Percentiles rank a stretch among this genome's conserved stretches.
phyloP scores from a whole-genome alignment of 805 yeast species.

The Lachancea mirantina region DNA sequence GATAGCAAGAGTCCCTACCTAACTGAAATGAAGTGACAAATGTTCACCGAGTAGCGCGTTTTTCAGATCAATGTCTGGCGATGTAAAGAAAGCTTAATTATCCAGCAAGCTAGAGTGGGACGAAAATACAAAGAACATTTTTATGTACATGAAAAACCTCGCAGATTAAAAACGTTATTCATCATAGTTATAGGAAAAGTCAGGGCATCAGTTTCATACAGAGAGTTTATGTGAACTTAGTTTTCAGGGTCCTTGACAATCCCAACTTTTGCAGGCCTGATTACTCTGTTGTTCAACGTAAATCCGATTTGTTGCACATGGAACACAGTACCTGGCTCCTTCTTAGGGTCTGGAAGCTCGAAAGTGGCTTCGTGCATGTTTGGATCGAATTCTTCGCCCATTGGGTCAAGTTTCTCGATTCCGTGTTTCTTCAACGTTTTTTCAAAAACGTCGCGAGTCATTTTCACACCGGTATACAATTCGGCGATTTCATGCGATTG shows the following conservation, averaged over 20 bases:
- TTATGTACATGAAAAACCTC: too few species aligned
- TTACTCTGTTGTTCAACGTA: constrained; percentile 75
- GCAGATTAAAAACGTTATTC: too few species aligned
- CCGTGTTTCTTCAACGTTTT: constrained; percentile 80
- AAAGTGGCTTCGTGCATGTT: constrained; percentile 89
- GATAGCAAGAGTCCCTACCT: too few species aligned
- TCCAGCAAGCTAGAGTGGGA: too few species aligned
- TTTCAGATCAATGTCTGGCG: too few species aligned
- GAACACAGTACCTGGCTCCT: constrained; percentile 88
- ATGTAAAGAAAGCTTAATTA: too few species aligned
- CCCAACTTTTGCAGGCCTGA: constrained; percentile 95
- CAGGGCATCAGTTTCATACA: too few species aligned
- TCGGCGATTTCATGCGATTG: constrained; percentile 59
- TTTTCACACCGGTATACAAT: constrained; percentile 79
- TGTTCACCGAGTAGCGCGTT: too few species aligned
- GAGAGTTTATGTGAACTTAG: constrained; percentile 6
- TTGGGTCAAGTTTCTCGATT: constrained; percentile 68
- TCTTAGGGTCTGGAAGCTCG: constrained; percentile 77
- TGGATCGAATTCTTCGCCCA: constrained; percentile 84
- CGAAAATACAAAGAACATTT: too few species aligned
- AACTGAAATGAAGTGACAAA: too few species aligned
- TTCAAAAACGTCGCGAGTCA: constrained; percentile 83
- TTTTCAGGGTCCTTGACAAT: constrained; percentile 53
- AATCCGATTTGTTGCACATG: constrained; percentile 89
- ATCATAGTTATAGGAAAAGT: too few species aligned